These are phyloP conservation scores for Chimonanthus praecox DNA, from an alignment of 164 flowering plant genomes.

Conservation along the genomic window DNA sequence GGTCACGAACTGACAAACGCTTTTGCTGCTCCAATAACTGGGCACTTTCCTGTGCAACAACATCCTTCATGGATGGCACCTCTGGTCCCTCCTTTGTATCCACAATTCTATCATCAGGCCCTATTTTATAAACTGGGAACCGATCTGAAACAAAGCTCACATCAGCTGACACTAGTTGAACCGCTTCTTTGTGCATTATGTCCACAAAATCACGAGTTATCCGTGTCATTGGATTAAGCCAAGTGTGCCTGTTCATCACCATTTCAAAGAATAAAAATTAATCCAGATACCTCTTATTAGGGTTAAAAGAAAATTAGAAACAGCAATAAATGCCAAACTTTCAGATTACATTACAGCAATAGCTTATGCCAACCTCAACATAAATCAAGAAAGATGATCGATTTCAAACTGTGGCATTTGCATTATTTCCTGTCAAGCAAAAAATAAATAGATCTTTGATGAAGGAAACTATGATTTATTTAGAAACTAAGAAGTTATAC, in stretches of 20 bases:
- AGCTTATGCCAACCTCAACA: background rate
- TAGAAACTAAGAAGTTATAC: no score
- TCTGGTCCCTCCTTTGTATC: conserved; percentile 62
- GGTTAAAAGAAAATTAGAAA: background rate
- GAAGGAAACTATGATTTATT: background rate
- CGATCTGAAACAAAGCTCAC: conserved; percentile 62
- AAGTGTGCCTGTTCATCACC: conserved; percentile 1
- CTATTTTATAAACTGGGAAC: conserved; percentile 80
- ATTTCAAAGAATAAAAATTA: background rate
- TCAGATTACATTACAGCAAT: background rate
- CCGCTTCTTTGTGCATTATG: conserved; percentile 39
- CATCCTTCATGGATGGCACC: conserved; percentile 62
- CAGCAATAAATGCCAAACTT: background rate
- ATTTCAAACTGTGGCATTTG: background rate
- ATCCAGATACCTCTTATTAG: background rate
- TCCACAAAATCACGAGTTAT: conserved; percentile 58
- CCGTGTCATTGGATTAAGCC: conserved; percentile 47
- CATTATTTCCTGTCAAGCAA: no score
- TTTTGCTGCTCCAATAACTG: conserved; percentile 83
- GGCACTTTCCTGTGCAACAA: conserved; percentile 72
- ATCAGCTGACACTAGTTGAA: conserved; percentile 69
- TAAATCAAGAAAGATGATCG: background rate
- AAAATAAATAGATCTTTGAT: no score
- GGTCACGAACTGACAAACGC: conserved; percentile 94
- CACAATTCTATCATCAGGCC: conserved; percentile 63